These are phyloP conservation scores for Hyaloscypha hepaticicola DNA, from an alignment of 495 filamentous ascomycete genomes.

Conservation along the genomic window DNA sequence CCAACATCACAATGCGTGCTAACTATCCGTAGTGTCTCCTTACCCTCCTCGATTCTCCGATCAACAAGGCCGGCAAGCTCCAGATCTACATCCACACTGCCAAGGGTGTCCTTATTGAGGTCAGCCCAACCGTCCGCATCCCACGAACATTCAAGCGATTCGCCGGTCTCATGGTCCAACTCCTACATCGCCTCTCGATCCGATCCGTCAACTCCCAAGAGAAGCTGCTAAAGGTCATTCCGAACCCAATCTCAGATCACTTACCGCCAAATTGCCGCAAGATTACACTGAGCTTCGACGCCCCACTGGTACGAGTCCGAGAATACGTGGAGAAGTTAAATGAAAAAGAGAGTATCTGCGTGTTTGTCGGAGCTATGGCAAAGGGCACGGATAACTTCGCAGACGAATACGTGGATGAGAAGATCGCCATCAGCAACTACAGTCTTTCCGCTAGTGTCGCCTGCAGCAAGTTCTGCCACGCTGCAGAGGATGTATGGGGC, in stretches of 20 bases:
- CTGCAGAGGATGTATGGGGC: conserved; percentile 94
- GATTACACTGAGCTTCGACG: conserved; percentile 91
- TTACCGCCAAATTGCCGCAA: conserved; percentile 96
- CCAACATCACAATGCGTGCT: conserved; percentile 26
- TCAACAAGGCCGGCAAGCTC: conserved; percentile 96
- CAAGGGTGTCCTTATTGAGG: conserved; percentile 95
- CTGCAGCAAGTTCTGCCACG: conserved; percentile 99
- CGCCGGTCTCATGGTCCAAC: conserved; percentile 96
- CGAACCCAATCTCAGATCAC: conserved; percentile 96
- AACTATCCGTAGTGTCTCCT: conserved; percentile 73
- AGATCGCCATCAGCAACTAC: conserved; percentile 97
- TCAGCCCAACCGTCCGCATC: conserved; percentile 94
- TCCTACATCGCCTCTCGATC: conserved; percentile 95
- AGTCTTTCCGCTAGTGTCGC: conserved; percentile 95
- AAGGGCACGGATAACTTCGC: conserved; percentile 96
- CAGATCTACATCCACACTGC: conserved; percentile 99
- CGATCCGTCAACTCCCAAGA: conserved; percentile 94
- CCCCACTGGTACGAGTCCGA: conserved; percentile 77
- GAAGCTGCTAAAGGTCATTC: conserved; percentile 95
- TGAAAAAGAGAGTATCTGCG: conserved; percentile 87
- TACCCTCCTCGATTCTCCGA: conserved; percentile 92
- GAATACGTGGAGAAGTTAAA: conserved; percentile 82
- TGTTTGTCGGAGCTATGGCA: conserved; percentile 98
- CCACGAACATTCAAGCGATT: conserved; percentile 98
- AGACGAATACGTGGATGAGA: conserved; percentile 90